These are phyloP conservation scores for Anisodus acutangulus DNA, from an alignment of 257 asterid genomes.

Conservation along the genomic window DNA sequence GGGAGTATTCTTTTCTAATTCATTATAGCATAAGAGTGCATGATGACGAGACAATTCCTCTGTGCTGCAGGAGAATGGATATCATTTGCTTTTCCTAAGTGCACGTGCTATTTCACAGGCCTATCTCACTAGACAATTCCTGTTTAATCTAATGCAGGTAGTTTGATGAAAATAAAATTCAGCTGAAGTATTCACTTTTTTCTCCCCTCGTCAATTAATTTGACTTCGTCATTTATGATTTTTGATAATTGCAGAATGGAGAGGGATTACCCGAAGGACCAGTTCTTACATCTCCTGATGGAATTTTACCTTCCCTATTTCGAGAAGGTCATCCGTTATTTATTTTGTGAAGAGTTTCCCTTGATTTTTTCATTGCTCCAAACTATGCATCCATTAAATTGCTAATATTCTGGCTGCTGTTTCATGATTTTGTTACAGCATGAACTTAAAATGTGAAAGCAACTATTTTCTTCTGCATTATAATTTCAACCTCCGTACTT, in stretches of 20 bases:
- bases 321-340: constrained; percentile 74
- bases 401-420: neutral
- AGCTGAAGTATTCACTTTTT: neutral
- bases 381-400: constrained; percentile 10
- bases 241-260: constrained; percentile 64
- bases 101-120: constrained; percentile 98
- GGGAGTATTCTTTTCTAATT: neutral
- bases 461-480: no score
- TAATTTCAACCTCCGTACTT: neutral
- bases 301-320: constrained; percentile 93
- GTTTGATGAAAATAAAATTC: constrained; percentile 20
- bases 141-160: constrained; percentile 88
- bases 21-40: neutral
- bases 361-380: constrained; percentile 10
- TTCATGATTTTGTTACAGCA: no score
- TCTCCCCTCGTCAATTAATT: neutral
- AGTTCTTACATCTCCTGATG: constrained; percentile 95
- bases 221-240: neutral
- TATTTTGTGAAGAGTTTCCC: constrained; percentile 15
- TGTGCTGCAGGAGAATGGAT: constrained; percentile 89
- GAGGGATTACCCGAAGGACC: constrained; percentile 96
- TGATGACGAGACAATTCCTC: constrained; percentile 17
- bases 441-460: no score
- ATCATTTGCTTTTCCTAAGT: constrained; percentile 89
- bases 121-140: constrained; percentile 79